These are phyloP conservation scores for Fennellomyces sp. DNA, from an alignment of 371 early-diverging fungal genomes.

Conservation along the genomic window DNA sequence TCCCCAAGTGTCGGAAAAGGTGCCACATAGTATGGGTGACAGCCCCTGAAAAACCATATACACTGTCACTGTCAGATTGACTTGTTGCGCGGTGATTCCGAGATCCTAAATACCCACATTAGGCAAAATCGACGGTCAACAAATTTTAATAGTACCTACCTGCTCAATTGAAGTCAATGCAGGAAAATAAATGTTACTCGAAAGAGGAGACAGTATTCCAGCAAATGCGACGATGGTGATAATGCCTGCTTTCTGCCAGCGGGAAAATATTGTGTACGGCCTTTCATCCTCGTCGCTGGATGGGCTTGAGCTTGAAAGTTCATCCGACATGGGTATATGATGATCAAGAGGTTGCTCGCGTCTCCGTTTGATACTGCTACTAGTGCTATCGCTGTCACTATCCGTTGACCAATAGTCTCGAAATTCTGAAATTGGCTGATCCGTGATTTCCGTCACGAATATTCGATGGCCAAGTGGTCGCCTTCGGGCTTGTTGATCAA, in stretches of 20 bases:
- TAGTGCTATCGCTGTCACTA: too few relatives aligned
- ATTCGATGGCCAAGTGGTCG: too few relatives aligned
- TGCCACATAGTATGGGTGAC: conserved; percentile 52
- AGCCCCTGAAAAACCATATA: conserved; percentile 25
- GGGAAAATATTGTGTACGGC: conserved; percentile 11
- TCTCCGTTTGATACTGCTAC: too few relatives aligned
- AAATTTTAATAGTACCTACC: conserved; percentile 13
- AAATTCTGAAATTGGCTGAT: too few relatives aligned
- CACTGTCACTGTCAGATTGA: conserved; percentile 23
- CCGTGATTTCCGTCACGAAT: too few relatives aligned
- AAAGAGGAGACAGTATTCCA: conserved; percentile 22
- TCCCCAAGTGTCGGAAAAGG: conserved; percentile 56
- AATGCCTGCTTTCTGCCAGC: conserved; percentile 1
- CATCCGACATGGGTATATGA: too few relatives aligned
- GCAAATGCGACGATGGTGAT: conserved; percentile 14
- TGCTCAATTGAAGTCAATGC: conserved; percentile 19
- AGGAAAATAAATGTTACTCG: conserved; percentile 25
- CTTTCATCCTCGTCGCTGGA: too few relatives aligned
- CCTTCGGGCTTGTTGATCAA: too few relatives aligned
- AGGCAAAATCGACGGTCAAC: background rate
- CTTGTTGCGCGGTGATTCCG: conserved; percentile 7
- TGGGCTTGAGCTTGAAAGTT: too few relatives aligned
- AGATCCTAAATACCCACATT: conserved; percentile 22
- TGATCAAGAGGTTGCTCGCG: too few relatives aligned
- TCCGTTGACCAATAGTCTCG: too few relatives aligned